Base-by-base conservation (phyloP, 1,284 basidiomycete species). In the Entoloma clypeatum region DNA sequence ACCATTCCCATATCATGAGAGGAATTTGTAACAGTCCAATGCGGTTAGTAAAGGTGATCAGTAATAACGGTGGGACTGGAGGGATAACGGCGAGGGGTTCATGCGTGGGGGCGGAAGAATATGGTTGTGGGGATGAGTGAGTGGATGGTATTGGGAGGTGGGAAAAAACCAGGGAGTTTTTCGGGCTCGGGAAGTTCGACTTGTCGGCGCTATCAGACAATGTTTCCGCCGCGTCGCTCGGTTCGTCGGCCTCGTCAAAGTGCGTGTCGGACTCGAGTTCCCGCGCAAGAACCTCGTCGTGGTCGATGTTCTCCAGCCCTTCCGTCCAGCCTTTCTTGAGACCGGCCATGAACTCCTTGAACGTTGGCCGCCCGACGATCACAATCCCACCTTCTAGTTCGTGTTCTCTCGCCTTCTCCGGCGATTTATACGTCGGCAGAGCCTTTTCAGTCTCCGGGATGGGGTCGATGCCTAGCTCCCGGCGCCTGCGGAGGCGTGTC, bases 281-380 rank as follows among this genome's bases (percentile, higher is more conserved):
- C 35, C 71, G 70, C 6, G 89, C 78, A 7, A 97, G 70, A 40
- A 71, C 67, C 48, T 93, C 89, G 47, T 95, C 91, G 47, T 69
- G 69, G 59, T 92, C 86, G 44, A 86, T 71, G 29, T 75, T 72
- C 36, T 80, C 74, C 16, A 92, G 64, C 2, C 79, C 71, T 33
- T 82, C 79, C n/a, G 79, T 79, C 89, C 91, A 99, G 0, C 96
- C 95, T 37, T 77, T 72, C 55, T 78, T 78, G 39, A 98, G 60
- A 1, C 93, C 95, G 45, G 82, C 77, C 71, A 96, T 79, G 64
- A 91, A 98, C 67, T 99, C 95, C 66, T 98, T 99, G 62, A 94
- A 77, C 1, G 92, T 88, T 24, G 89, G 84, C 43, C 95, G 77
- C 5, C 96, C 96, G n/a, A 98, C 65, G 40, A 99, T 69, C 41